phyloP scores from a whole-genome alignment of 179 eudicot species.

The Nepenthes alata region DNA sequence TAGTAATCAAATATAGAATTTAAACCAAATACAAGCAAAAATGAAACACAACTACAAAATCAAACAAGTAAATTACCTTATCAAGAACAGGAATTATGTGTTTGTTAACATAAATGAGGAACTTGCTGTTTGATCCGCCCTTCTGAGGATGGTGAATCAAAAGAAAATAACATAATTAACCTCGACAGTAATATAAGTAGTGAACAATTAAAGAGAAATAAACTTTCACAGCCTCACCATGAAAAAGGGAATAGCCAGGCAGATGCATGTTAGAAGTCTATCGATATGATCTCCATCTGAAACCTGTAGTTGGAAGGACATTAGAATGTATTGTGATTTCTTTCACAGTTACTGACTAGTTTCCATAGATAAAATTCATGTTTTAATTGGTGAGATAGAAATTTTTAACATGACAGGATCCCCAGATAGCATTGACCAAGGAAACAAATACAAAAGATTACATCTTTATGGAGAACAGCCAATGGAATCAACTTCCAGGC shows the following conservation, averaged over 20 bases:
- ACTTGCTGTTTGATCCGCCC: conserved; percentile 80
- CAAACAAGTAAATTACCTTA: conserved; percentile 37
- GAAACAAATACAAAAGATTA: too few species aligned
- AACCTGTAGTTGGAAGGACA: conserved; percentile 35
- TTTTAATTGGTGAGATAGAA: too few species aligned
- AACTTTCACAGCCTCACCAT: conserved; percentile 30
- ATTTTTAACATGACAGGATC: too few species aligned
- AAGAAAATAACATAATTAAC: not conserved
- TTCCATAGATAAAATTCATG: too few species aligned
- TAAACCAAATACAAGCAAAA: too few species aligned
- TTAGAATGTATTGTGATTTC: not conserved
- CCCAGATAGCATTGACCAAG: too few species aligned
- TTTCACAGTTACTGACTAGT: too few species aligned
- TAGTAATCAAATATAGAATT: too few species aligned
- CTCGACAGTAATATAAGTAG: not conserved
- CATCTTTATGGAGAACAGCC: too few species aligned
- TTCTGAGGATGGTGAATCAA: conserved; percentile 28
- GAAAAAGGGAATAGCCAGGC: conserved; percentile 69
- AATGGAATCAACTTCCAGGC: too few species aligned
- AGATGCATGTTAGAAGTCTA: conserved; percentile 61
- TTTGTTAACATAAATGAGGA: conserved; percentile 56
- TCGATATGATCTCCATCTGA: conserved; percentile 77
- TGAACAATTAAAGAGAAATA: not conserved
- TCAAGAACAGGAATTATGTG: conserved; percentile 76
- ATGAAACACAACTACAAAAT: not conserved